Evolutionary conservation across 2,329 filamentous ascomycete genomes (phyloP).

Genomic region (Alternaria metachromatica): DNA sequence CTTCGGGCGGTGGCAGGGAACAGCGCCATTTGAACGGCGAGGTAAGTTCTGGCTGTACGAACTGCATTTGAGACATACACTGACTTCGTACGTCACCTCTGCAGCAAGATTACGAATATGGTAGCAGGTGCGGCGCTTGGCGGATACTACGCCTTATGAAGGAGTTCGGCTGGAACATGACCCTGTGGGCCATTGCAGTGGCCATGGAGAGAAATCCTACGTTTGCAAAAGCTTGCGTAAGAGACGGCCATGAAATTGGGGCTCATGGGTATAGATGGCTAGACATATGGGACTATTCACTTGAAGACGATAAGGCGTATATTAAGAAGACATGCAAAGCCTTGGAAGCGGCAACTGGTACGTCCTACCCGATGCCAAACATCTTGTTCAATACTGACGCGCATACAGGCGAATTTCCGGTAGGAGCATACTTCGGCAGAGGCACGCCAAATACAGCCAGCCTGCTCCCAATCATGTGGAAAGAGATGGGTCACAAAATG

Average conservation of each 20-base stretch:
- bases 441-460: slow-evolving; percentile 56
- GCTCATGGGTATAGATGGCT: slow-evolving; percentile 60
- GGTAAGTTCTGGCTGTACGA: not conserved
- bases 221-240: slow-evolving; percentile 52
- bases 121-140: slow-evolving; percentile 59
- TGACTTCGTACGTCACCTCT: not conserved
- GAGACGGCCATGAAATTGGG: slow-evolving; percentile 60
- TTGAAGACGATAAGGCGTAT: slow-evolving; percentile 58
- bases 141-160: slow-evolving; percentile 58
- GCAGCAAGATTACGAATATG: slow-evolving; percentile 59
- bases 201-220: slow-evolving; percentile 58
- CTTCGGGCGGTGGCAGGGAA: slow-evolving; percentile 40
- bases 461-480: slow-evolving; percentile 60
- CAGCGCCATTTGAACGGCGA: slow-evolving; percentile 57
- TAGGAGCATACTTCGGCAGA: slow-evolving; percentile 60
- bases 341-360: slow-evolving; percentile 48
- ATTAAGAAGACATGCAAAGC: slow-evolving; percentile 53
- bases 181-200: slow-evolving; percentile 58
- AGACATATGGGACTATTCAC: slow-evolving; percentile 56
- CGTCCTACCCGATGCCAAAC: not conserved
- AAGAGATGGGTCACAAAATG: slow-evolving; percentile 60
- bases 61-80: not conserved
- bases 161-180: slow-evolving; percentile 57
- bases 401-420: slow-evolving; percentile 35
- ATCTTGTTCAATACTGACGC: not conserved